Evolutionary conservation across 192 early-diverging fungal genomes (phyloP).

Genomic region (Podila minutissima): DNA sequence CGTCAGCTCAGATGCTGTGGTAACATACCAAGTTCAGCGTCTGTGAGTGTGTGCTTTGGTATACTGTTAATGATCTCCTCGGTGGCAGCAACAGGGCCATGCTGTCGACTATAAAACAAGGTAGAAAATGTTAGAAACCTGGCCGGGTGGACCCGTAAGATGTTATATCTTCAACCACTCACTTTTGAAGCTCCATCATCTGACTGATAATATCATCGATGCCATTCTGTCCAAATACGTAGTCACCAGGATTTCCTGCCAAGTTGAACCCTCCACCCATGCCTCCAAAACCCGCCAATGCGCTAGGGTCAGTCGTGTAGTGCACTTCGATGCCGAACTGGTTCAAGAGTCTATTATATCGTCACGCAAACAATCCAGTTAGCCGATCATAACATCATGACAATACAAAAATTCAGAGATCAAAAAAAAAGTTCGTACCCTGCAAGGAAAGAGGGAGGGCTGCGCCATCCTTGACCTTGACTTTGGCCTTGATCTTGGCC

Average conservation of each 20-base stretch:
- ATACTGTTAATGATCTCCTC: conserved; percentile 77
- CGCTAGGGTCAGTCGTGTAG: conserved; percentile 27
- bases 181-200: conserved; percentile 80
- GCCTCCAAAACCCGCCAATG: conserved; percentile 13
- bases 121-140: background rate
- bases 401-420: background rate
- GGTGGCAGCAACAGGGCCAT: conserved; percentile 81
- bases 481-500: background rate
- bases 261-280: conserved; percentile 32
- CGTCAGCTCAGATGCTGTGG: background rate
- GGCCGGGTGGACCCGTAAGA: background rate
- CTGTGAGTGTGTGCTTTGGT: conserved; percentile 27
- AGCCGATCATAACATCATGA: background rate
- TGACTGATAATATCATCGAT: conserved; percentile 92
- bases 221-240: conserved; percentile 84
- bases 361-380: background rate
- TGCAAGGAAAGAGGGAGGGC: conserved; percentile 24
- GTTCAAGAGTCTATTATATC: conserved; percentile 17
- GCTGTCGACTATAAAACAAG: conserved; percentile 37
- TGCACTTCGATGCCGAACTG: conserved; percentile 31
- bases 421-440: conserved; percentile 2
- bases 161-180: conserved; percentile 10
- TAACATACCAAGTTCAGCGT: conserved; percentile 3
- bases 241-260: conserved; percentile 74
- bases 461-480: conserved; percentile 17